phyloP scores from a whole-genome alignment of 345 rosid genomes.

The Hypericum perforatum region DNA sequence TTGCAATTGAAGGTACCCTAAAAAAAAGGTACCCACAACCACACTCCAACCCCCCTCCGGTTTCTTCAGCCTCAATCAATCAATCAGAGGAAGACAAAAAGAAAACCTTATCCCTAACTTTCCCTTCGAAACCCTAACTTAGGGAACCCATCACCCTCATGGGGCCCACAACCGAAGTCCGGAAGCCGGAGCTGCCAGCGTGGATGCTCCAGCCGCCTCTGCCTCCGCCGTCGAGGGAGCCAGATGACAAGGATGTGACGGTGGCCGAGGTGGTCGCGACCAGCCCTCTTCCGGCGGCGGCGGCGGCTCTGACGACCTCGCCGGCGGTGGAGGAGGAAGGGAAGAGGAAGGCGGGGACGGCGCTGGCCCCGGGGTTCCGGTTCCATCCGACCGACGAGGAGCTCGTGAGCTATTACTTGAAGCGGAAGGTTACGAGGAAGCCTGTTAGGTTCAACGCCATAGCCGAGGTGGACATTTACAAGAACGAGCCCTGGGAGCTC shows the following conservation, averaged over 20 bases:
- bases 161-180: conserved; percentile 20
- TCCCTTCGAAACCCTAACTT: conserved; percentile 12
- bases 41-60: conserved; percentile 4
- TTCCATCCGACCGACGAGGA: conserved; percentile 97
- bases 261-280: conserved; percentile 63
- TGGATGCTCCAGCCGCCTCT: conserved; percentile 3
- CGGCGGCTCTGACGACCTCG: conserved; percentile 10
- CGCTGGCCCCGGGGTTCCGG: conserved; percentile 89
- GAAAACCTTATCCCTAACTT: conserved; percentile 4
- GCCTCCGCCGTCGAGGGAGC: conserved; percentile 1
- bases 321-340: background rate
- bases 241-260: conserved; percentile 6
- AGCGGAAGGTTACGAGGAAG: conserved; percentile 59
- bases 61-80: conserved; percentile 50
- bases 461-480: conserved; percentile 78
- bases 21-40: too few relatives aligned
- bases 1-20: conserved; percentile 73
- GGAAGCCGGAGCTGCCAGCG: conserved; percentile 10
- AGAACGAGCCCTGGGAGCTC: conserved; percentile 81
- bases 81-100: background rate
- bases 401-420: conserved; percentile 70
- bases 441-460: conserved; percentile 68
- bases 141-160: background rate
- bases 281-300: conserved; percentile 3
- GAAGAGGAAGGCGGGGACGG: conserved; percentile 25